These are phyloP conservation scores for Kregervanrija pseudodelftensis DNA, from an alignment of 805 yeast genomes.

Conservation along the genomic window DNA sequence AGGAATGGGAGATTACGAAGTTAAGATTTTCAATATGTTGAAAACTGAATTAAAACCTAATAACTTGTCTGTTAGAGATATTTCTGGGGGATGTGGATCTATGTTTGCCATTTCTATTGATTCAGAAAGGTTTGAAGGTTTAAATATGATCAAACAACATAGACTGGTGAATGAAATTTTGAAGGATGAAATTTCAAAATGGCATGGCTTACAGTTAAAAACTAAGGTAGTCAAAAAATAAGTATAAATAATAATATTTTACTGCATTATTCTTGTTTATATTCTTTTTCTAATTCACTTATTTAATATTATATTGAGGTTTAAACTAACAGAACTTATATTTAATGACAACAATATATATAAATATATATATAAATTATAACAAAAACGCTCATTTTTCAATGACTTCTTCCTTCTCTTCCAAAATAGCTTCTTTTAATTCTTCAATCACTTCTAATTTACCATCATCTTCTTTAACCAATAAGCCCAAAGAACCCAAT, in stretches of 20 bases:
- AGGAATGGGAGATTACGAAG: too few relatives aligned
- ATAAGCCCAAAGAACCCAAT: conserved; percentile 40
- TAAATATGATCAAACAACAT: conserved; percentile 86
- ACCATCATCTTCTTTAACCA: conserved; percentile 42
- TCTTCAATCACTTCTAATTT: conserved; percentile 61
- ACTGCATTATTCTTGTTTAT: background rate
- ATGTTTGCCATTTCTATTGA: conserved; percentile 87
- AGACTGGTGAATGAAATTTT: conserved; percentile 76
- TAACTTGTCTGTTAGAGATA: conserved; percentile 62
- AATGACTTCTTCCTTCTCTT: conserved; percentile 65
- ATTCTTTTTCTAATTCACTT: background rate
- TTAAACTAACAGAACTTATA: too few relatives aligned
- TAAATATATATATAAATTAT: background rate
- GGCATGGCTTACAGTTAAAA: conserved; percentile 92
- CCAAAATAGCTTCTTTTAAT: conserved; percentile 65
- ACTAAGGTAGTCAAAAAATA: conserved; percentile 46
- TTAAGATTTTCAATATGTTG: conserved; percentile 18
- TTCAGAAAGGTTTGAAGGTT: conserved; percentile 67
- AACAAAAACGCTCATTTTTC: conserved; percentile 21
- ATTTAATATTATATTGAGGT: too few relatives aligned
- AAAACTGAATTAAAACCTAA: conserved; percentile 52
- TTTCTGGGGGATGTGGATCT: conserved; percentile 96
- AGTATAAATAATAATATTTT: background rate
- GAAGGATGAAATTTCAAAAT: conserved; percentile 76
- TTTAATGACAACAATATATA: background rate